Conservation (phyloP, 176 grass and related monocot species). For the Oryza coarctata region DNA sequence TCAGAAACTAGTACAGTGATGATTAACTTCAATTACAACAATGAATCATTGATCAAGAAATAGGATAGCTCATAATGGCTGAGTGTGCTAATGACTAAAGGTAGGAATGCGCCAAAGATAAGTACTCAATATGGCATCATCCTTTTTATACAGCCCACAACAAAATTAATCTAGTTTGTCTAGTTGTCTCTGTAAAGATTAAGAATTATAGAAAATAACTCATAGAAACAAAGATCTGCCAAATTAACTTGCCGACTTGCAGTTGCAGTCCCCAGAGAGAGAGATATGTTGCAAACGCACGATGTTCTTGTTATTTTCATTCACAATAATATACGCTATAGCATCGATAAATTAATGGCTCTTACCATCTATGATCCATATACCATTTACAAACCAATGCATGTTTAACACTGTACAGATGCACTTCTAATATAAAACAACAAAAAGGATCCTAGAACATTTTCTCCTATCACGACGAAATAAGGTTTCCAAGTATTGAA, state of each 20-base stretch:
- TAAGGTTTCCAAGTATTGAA: neutral
- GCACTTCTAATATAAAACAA: constrained; percentile 13
- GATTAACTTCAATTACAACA: constrained; percentile 26
- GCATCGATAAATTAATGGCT: neutral
- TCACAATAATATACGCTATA: constrained; percentile 4
- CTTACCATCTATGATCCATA: neutral
- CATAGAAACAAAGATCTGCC: neutral
- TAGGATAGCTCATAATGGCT: neutral
- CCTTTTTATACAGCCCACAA: neutral
- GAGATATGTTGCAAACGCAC: neutral
- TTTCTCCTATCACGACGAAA: neutral
- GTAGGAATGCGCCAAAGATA: neutral
- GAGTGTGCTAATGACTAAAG: neutral
- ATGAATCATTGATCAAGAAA: neutral
- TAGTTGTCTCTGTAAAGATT: neutral
- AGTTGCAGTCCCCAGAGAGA: neutral
- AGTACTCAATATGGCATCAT: neutral
- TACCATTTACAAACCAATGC: constrained; percentile 12
- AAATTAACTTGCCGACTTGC: neutral
- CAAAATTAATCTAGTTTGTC: constrained; percentile 8
- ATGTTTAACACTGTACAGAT: neutral
- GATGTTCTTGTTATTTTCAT: constrained; percentile 5
- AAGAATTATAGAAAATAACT: neutral
- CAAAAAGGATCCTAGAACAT: constrained; percentile 8
- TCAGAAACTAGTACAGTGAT: constrained; percentile 28